Conservation (phyloP, 2,329 filamentous ascomycete species). For the Podosphaera xanthii region DNA sequence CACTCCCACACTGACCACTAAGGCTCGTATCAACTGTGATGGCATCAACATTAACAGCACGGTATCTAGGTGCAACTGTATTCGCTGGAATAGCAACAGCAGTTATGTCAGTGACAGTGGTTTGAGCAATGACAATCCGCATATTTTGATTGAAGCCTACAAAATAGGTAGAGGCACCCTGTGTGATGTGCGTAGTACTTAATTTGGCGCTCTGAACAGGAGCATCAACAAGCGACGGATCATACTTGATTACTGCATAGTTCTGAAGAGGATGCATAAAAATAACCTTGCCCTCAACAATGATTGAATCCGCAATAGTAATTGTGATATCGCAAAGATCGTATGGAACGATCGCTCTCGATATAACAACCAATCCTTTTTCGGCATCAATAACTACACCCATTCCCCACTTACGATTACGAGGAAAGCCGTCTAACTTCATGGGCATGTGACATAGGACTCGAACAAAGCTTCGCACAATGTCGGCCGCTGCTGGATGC, state of each 20-base stretch:
- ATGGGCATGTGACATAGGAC: constrained; percentile 83
- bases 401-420: constrained; percentile 83
- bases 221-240: constrained; percentile 77
- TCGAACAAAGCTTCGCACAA: constrained; percentile 86
- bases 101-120: constrained; percentile 88
- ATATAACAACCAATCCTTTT: constrained; percentile 85
- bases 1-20: constrained; percentile 77
- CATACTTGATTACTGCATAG: constrained; percentile 87
- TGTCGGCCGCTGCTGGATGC: constrained; percentile 73
- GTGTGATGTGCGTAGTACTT: constrained; percentile 60
- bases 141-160: constrained; percentile 96
- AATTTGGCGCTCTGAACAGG: constrained; percentile 77
- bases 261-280: constrained; percentile 95
- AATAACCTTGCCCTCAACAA: constrained; percentile 79
- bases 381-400: constrained; percentile 94
- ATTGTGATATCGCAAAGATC: constrained; percentile 91
- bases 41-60: constrained; percentile 86
- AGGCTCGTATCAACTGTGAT: constrained; percentile 91
- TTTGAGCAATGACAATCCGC: constrained; percentile 79
- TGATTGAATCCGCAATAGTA: constrained; percentile 89
- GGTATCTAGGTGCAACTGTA: constrained; percentile 71
- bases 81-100: constrained; percentile 93
- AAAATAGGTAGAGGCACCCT: constrained; percentile 87
- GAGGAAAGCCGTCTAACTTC: constrained; percentile 94
- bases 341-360: constrained; percentile 81